Conservation (phyloP, 2,329 filamentous ascomycete species). For the Botrytis porri region DNA sequence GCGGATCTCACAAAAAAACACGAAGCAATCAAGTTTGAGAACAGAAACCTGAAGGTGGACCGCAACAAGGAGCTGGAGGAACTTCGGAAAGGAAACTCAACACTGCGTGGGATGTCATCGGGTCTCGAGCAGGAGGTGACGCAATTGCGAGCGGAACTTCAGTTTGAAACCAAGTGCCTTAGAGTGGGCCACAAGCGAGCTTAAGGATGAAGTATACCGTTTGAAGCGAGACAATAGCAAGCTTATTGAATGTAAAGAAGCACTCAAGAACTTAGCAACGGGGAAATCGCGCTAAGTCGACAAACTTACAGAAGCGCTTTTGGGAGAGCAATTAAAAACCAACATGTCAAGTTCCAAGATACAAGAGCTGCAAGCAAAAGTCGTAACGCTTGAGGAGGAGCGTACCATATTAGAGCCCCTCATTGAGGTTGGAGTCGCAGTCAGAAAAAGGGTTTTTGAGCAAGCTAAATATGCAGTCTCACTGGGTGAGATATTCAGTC, state of each 20-base stretch:
- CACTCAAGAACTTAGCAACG: background rate
- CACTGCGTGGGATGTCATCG: background rate
- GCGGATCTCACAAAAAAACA: background rate
- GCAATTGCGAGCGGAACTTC: background rate
- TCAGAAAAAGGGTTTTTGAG: background rate
- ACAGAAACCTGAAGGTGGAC: background rate
- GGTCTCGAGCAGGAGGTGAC: background rate
- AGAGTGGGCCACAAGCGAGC: background rate
- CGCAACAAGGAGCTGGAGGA: conserved; percentile 3
- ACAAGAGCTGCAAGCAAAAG: background rate
- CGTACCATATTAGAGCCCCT: background rate
- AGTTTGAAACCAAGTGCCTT: too few species aligned
- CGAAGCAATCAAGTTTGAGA: conserved; percentile 10
- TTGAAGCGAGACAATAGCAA: background rate
- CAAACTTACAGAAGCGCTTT: background rate
- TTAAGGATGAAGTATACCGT: background rate
- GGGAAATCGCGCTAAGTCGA: background rate
- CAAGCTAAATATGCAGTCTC: background rate
- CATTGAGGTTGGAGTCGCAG: background rate
- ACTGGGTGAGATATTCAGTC: background rate
- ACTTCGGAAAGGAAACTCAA: background rate
- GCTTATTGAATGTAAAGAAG: background rate
- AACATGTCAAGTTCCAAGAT: background rate
- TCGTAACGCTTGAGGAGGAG: background rate
- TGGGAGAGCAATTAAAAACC: background rate